These are phyloP conservation scores for Komagataella pastoris DNA, from an alignment of 805 yeast species.

Conservation along the genomic window DNA sequence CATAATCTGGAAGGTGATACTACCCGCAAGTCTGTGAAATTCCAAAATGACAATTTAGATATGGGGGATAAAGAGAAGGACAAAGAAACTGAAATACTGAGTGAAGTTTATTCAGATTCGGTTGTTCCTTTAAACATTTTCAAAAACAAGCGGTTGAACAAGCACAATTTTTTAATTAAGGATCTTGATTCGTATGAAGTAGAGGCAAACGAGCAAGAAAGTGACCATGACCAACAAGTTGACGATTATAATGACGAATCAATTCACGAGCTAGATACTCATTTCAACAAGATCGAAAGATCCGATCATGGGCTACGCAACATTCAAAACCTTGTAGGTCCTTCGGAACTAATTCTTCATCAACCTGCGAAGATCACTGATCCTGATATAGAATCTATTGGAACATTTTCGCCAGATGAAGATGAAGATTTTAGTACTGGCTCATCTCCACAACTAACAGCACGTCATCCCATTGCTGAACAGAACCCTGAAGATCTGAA, in stretches of 20 bases:
- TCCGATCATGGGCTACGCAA: not conserved
- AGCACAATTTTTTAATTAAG: conserved; percentile 16
- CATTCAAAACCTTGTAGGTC: not conserved
- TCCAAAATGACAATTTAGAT: not conserved
- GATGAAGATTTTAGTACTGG: not conserved
- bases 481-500: not conserved
- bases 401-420: not conserved
- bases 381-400: not conserved
- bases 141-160: conserved; percentile 11
- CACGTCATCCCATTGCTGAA: not conserved
- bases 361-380: not conserved
- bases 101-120: conserved; percentile 2
- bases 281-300: not conserved
- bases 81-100: conserved; percentile 4
- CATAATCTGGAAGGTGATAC: conserved; percentile 1
- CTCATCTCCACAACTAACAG: not conserved
- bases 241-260: not conserved
- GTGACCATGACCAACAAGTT: not conserved
- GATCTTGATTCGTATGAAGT: conserved; percentile 17
- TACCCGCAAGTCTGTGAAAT: conserved; percentile 11
- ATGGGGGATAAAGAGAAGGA: conserved; percentile 8
- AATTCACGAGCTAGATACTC: not conserved
- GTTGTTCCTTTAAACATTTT: not conserved
- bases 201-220: not conserved
- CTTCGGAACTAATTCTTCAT: not conserved